Conservation (phyloP, 108 stramenopile genomes). For the Pseudonitzschia pungens region DNA sequence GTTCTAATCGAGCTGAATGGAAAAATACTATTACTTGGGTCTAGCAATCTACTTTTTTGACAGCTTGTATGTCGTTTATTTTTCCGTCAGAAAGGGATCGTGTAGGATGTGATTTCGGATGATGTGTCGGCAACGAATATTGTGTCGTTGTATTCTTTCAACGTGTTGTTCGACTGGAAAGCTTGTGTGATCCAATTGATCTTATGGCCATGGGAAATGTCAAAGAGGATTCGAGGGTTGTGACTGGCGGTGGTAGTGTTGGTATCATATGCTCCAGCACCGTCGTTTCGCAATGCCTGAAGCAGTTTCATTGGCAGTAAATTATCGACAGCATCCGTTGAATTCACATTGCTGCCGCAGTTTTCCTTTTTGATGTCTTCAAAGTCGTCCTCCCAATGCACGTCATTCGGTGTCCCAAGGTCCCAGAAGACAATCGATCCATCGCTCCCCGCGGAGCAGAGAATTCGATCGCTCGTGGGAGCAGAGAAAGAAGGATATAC, state of each 20-base stretch:
- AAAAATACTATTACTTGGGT: not conserved
- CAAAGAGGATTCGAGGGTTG: conserved; percentile 39
- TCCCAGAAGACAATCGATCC: conserved; percentile 74
- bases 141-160: conserved; percentile 20
- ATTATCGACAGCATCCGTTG: not conserved
- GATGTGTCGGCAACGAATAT: conserved; percentile 81
- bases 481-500: conserved; percentile 57
- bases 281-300: conserved; percentile 12
- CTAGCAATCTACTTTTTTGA: not conserved
- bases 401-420: conserved; percentile 43
- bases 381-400: conserved; percentile 23
- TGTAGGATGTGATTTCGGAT: conserved; percentile 66
- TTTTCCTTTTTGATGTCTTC: not conserved
- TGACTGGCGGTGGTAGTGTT: conserved; percentile 7
- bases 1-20: not conserved
- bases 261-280: not conserved
- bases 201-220: conserved; percentile 54
- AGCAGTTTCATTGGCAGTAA: conserved; percentile 9
- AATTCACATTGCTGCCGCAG: not conserved
- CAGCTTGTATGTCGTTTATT: conserved; percentile 1
- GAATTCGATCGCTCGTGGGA: conserved; percentile 51
- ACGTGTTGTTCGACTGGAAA: not conserved
- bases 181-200: conserved; percentile 58
- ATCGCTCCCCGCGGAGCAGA: conserved; percentile 71
- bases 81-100: conserved; percentile 33